Percentiles rank a stretch among this genome's conserved stretches.
These are phyloP conservation scores for Colletotrichum sp. DNA, from an alignment of 2,329 filamentous ascomycete genomes.

Conservation along the genomic window DNA sequence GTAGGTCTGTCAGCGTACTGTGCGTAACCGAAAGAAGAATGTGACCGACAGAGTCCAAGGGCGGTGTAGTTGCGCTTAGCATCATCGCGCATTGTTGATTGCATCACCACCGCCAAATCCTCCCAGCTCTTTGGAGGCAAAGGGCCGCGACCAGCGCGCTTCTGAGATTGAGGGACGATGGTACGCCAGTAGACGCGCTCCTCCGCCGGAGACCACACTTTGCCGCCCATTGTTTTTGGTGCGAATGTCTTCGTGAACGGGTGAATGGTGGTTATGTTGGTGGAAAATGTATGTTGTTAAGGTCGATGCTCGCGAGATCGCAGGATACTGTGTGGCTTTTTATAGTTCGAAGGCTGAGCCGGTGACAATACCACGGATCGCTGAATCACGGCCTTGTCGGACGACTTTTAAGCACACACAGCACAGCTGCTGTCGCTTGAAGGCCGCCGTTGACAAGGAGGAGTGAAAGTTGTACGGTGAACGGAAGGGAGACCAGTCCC, in stretches of 20 bases:
- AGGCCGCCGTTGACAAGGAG: neutral
- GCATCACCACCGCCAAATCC: conserved; percentile 42
- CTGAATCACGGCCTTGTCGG: neutral
- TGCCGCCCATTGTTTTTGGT: conserved; percentile 53
- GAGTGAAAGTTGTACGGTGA: neutral
- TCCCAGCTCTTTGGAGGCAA: conserved; percentile 36
- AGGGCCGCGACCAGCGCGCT: conserved; percentile 28
- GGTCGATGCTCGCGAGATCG: neutral
- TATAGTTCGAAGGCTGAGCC: neutral
- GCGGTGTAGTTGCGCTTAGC: conserved; percentile 44
- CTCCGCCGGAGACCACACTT: conserved; percentile 52
- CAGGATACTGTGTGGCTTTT: neutral
- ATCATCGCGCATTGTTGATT: conserved; percentile 33
- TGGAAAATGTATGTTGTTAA: neutral
- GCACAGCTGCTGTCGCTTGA: neutral
- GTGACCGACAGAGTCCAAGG: conserved; percentile 43
- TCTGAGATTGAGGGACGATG: conserved; percentile 41
- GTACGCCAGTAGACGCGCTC: conserved; percentile 54
- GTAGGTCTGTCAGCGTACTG: neutral
- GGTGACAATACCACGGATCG: neutral
- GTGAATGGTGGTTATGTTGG: neutral
- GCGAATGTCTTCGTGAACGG: neutral
- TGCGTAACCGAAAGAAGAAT: neutral
- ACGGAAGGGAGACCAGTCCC: neutral
- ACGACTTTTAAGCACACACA: neutral